Conservation (phyloP, 2,329 filamentous ascomycete species). For the Leptographium radiaticola region DNA sequence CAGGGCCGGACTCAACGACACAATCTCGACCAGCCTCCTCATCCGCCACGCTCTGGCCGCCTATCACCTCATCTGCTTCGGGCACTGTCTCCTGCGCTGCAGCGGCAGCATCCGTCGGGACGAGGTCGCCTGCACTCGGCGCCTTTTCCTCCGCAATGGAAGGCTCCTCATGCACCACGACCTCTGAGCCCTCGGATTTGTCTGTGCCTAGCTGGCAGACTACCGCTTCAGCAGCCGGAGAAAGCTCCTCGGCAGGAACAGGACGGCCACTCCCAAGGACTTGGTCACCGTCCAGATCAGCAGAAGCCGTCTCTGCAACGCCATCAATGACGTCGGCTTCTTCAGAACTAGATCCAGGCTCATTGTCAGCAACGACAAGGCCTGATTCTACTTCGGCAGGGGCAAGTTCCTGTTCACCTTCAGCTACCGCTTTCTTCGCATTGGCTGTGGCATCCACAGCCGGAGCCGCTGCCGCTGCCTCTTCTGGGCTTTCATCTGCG, state of each 20-base stretch:
- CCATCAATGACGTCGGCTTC: neutral
- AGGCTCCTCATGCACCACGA: neutral
- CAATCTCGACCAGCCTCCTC: neutral
- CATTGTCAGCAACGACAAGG: slow-evolving; percentile 1
- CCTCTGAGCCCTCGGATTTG: neutral
- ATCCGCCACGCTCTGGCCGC: neutral
- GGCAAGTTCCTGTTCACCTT: neutral
- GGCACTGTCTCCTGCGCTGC: neutral
- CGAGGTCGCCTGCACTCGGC: neutral
- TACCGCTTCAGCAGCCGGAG: neutral
- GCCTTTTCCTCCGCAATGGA: neutral
- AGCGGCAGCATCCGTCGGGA: neutral
- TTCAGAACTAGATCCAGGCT: neutral
- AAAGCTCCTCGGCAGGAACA: neutral
- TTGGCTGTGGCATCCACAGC: neutral
- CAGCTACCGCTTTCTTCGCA: neutral
- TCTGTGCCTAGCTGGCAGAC: neutral
- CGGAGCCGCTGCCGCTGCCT: neutral
- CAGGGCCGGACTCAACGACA: neutral
- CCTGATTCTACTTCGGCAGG: neutral
- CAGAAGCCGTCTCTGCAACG: neutral
- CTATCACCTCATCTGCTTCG: neutral
- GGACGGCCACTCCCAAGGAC: neutral
- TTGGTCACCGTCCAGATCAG: neutral
- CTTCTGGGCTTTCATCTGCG: neutral